Percentiles rank a stretch among this genome's conserved stretches.
These are phyloP conservation scores for Pseudopyrenochaeta lycopersici DNA, from an alignment of 2,329 filamentous ascomycete genomes.

Conservation along the genomic window DNA sequence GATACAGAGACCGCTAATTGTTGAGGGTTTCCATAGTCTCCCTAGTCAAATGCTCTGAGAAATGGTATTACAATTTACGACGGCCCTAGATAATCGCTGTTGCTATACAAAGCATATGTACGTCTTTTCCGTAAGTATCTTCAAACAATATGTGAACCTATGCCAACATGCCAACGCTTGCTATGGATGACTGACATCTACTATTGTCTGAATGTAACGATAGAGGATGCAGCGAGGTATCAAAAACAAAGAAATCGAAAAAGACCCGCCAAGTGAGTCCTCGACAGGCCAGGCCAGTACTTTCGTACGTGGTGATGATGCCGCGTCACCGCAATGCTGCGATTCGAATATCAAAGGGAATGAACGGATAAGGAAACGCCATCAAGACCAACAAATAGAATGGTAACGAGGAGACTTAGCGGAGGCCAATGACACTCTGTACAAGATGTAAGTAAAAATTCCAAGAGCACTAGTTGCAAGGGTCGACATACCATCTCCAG, in stretches of 20 bases:
- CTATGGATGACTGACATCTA: constrained; percentile 35
- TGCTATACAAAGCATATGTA: constrained; percentile 26
- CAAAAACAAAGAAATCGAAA: constrained; percentile 25
- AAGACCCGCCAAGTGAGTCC: constrained; percentile 12
- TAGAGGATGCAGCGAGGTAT: constrained; percentile 34
- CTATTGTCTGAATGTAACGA: constrained; percentile 12
- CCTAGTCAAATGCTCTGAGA: background rate
- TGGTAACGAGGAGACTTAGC: constrained; percentile 55
- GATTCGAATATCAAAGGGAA: constrained; percentile 8
- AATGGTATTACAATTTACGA: constrained; percentile 25
- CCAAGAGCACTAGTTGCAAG: background rate
- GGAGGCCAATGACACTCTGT: constrained; percentile 84
- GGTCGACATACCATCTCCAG: constrained; percentile 78
- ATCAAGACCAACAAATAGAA: constrained; percentile 27
- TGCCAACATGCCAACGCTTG: constrained; percentile 24
- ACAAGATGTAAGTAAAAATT: constrained; percentile 18
- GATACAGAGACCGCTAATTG: too few relatives aligned
- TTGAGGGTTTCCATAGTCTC: too few relatives aligned
- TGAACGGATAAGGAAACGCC: constrained; percentile 9
- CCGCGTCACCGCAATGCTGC: constrained; percentile 1
- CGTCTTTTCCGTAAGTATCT: constrained; percentile 12
- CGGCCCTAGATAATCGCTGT: constrained; percentile 6
- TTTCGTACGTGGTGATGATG: constrained; percentile 17
- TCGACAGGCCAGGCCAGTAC: constrained; percentile 14
- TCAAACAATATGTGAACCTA: constrained; percentile 16